Conservation (phyloP, 106 monocot genomes). For the Dendrobium officinale region DNA sequence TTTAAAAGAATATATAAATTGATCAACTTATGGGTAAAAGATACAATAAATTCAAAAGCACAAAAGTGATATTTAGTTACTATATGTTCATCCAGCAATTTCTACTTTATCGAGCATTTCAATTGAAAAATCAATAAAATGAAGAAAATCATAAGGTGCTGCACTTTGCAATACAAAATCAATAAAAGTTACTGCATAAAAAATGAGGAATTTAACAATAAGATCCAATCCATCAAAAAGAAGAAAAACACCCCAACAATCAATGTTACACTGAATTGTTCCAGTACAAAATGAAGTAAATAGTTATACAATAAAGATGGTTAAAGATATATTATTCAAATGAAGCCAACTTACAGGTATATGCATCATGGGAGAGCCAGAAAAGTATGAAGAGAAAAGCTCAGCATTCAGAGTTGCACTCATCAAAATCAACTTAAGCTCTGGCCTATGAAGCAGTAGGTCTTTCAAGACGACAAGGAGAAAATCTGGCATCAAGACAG, state of each 20-base stretch:
- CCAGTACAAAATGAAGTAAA: neutral
- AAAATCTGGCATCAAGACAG: constrained; percentile 62
- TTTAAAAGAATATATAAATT: too few species aligned
- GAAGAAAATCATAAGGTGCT: too few species aligned
- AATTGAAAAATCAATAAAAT: too few species aligned
- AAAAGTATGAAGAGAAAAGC: constrained; percentile 95
- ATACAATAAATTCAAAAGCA: too few species aligned
- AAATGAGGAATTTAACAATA: neutral
- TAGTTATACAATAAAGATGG: neutral
- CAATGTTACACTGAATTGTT: neutral
- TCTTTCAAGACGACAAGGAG: constrained; percentile 95
- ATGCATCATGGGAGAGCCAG: constrained; percentile 87
- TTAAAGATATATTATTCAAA: neutral
- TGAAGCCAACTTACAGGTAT: constrained; percentile 69
- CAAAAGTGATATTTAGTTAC: too few species aligned
- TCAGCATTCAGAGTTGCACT: constrained; percentile 99
- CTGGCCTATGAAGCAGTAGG: constrained; percentile 86
- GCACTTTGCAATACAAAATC: neutral
- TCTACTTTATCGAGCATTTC: too few species aligned
- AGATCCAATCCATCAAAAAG: neutral
- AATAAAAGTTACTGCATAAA: neutral
- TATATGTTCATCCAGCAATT: too few species aligned
- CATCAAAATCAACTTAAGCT: constrained; percentile 87
- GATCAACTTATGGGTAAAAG: too few species aligned
- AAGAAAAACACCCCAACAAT: neutral